A percentile compares a stretch with the other conserved stretches of the same genome.
Evolutionary conservation across 257 asterid species (phyloP).

Genomic region (Henckelia pumila): DNA sequence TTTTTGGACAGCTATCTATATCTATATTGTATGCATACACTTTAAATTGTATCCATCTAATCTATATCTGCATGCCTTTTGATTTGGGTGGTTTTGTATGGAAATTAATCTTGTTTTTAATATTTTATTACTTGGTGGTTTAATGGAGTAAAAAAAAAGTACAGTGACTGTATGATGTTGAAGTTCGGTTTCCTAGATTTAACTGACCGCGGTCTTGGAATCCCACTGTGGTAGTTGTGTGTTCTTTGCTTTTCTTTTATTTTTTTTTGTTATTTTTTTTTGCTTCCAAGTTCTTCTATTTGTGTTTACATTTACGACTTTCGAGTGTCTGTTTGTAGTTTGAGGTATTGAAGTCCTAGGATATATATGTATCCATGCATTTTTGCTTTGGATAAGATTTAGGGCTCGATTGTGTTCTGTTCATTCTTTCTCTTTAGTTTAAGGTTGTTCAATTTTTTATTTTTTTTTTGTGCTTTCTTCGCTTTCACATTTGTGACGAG

Average conservation of each 20-base stretch:
- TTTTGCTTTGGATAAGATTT: constrained; percentile 36
- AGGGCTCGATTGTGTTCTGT: constrained; percentile 39
- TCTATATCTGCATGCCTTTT: constrained; percentile 3
- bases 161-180: neutral
- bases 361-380: constrained; percentile 1
- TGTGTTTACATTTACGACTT: too few relatives aligned
- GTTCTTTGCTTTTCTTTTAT: constrained; percentile 8
- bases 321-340: too few relatives aligned
- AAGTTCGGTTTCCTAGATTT: constrained; percentile 29
- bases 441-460: neutral
- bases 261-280: constrained; percentile 19
- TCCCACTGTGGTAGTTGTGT: constrained; percentile 29
- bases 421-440: neutral
- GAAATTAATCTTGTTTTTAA: neutral
- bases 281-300: neutral
- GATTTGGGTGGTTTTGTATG: constrained; percentile 15
- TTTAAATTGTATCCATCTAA: constrained; percentile 10
- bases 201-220: constrained; percentile 25
- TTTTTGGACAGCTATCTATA: constrained; percentile 21
- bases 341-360: neutral
- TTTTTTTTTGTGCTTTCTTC: neutral
- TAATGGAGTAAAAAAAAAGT: neutral
- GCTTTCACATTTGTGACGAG: neutral
- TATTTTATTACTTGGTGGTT: constrained; percentile 22
- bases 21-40: neutral